These are phyloP conservation scores for Lasiosphaeria hispida DNA, from an alignment of 495 filamentous ascomycete species.

Conservation along the genomic window DNA sequence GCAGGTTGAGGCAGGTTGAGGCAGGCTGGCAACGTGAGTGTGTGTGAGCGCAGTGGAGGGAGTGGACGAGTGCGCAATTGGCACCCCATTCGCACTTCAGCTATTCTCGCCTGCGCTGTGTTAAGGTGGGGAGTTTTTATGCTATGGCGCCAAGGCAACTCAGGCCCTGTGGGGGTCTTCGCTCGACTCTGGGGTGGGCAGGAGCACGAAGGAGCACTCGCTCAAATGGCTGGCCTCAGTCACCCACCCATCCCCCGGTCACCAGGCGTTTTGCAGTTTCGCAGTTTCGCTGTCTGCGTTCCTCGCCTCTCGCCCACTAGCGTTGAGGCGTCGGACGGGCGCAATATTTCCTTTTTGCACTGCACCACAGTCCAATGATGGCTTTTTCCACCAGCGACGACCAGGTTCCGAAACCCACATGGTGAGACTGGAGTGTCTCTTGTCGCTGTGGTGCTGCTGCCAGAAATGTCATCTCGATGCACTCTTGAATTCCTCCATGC, in stretches of 20 bases:
- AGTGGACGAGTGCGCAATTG: slow-evolving; percentile 10
- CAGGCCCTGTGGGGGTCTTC: slow-evolving; percentile 18
- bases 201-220: too few relatives aligned
- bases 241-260: background rate
- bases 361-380: slow-evolving; percentile 10
- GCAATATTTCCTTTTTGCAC: slow-evolving; percentile 13
- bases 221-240: slow-evolving; percentile 12
- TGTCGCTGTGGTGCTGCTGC: background rate
- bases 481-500: background rate
- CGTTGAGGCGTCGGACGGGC: slow-evolving; percentile 15
- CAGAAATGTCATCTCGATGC: slow-evolving; percentile 9
- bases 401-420: slow-evolving; percentile 12
- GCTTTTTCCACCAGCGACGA: background rate
- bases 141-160: slow-evolving; percentile 22
- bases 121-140: slow-evolving; percentile 19
- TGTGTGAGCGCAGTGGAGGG: background rate
- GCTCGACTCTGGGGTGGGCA: background rate
- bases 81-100: slow-evolving; percentile 5
- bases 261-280: slow-evolving; percentile 20
- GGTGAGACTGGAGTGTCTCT: slow-evolving; percentile 10
- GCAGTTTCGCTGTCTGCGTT: slow-evolving; percentile 19
- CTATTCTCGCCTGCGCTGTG: slow-evolving; percentile 16
- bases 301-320: slow-evolving; percentile 16
- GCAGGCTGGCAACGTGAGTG: too few relatives aligned
- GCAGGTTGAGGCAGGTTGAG: too few relatives aligned